Evolutionary conservation across 2,329 filamentous ascomycete genomes (phyloP).

Genomic region (Magnaporthiopsis incrustans): DNA sequence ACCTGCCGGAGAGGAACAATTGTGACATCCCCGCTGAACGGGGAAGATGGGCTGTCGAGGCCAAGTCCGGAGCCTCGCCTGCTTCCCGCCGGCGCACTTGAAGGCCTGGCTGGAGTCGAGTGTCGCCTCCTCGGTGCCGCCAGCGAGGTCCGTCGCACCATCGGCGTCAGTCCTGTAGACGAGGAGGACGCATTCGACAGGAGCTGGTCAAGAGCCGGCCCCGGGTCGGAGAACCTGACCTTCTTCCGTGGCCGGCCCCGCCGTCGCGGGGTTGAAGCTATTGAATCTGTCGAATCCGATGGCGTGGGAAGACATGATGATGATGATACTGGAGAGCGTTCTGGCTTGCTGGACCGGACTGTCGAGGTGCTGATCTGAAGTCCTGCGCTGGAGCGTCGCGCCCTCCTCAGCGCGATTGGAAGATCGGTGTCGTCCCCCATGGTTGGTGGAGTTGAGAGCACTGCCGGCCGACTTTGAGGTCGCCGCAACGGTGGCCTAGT

Average conservation of each 20-base stretch:
- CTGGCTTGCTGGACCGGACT: neutral
- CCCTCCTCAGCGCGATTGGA: conserved; percentile 48
- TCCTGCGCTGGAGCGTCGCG: conserved; percentile 34
- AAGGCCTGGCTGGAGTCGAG: conserved; percentile 29
- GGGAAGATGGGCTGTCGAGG: conserved; percentile 13
- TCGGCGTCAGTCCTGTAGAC: conserved; percentile 50
- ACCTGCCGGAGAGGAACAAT: conserved; percentile 46
- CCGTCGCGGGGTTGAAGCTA: conserved; percentile 20
- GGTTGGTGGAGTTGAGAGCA: too few species aligned
- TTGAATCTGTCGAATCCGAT: neutral
- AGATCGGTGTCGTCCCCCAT: conserved; percentile 34
- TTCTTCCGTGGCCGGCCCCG: conserved; percentile 32
- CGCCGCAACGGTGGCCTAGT: too few species aligned
- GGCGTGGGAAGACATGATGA: conserved; percentile 5
- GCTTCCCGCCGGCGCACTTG: neutral
- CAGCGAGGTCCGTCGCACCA: conserved; percentile 45
- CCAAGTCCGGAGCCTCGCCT: conserved; percentile 6
- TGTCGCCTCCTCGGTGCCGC: conserved; percentile 31
- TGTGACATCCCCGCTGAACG: conserved; percentile 29
- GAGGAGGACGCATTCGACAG: conserved; percentile 9
- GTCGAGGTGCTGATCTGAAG: conserved; percentile 8
- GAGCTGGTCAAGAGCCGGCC: conserved; percentile 24
- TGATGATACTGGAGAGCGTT: conserved; percentile 8
- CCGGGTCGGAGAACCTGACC: conserved; percentile 54
- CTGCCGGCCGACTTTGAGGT: too few species aligned